Evolutionary conservation across 108 stramenopile genomes (phyloP).

Genomic region (Nitzschia putrida): DNA sequence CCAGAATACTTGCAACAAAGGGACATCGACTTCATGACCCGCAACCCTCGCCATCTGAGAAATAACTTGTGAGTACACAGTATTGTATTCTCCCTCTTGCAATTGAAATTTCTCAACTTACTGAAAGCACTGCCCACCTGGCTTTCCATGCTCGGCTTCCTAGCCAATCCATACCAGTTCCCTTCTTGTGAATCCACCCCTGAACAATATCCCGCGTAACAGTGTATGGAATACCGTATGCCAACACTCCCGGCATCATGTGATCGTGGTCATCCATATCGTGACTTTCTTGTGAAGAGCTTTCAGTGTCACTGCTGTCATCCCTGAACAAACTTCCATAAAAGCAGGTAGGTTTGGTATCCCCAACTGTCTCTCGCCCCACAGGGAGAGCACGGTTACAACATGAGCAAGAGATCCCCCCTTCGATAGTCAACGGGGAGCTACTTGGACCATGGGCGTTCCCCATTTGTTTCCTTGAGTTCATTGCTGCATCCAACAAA

Average conservation of each 20-base stretch:
- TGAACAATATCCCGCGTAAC: constrained; percentile 46
- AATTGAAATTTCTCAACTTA: constrained; percentile 33
- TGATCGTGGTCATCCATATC: constrained; percentile 35
- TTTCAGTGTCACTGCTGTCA: constrained; percentile 13
- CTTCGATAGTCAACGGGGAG: neutral
- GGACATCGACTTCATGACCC: constrained; percentile 52
- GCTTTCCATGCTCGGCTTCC: constrained; percentile 63
- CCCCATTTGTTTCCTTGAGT: neutral
- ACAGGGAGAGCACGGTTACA: constrained; percentile 13
- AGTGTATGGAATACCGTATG: constrained; percentile 34
- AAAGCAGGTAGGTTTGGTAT: neutral
- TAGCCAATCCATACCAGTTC: constrained; percentile 61
- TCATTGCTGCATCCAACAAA: constrained; percentile 2
- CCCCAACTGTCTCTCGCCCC: constrained; percentile 20
- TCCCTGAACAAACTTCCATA: constrained; percentile 23
- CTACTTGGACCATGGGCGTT: neutral
- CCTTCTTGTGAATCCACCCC: constrained; percentile 78
- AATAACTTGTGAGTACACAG: neutral
- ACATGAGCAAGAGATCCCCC: constrained; percentile 13
- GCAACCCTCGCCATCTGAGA: constrained; percentile 41
- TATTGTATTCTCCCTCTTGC: neutral
- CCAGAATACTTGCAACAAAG: constrained; percentile 59
- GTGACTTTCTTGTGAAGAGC: constrained; percentile 1
- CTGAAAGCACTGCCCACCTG: constrained; percentile 58
- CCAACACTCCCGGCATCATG: constrained; percentile 46